phyloP scores from a whole-genome alignment of 2,329 filamentous ascomycete genomes.

The Fusarium udum region DNA sequence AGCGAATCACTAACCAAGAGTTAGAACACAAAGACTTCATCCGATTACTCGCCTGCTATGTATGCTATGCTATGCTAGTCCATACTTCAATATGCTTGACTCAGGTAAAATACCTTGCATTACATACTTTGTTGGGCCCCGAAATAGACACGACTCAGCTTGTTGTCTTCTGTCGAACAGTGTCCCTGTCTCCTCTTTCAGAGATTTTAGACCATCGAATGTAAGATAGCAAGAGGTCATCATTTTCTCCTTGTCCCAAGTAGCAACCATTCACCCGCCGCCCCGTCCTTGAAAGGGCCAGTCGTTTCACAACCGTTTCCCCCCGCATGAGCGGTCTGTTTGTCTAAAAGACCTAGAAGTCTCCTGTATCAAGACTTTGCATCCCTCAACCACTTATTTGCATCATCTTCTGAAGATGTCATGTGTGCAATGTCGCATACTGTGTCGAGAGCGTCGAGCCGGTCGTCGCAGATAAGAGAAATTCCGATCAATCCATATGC shows the following conservation, averaged over 20 bases:
- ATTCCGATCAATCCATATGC: constrained; percentile 8
- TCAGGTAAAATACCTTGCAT: constrained; percentile 5
- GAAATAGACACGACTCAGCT: not conserved
- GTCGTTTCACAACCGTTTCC: constrained; percentile 25
- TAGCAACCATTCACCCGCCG: not conserved
- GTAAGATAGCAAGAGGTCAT: constrained; percentile 15
- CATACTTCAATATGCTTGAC: constrained; percentile 13
- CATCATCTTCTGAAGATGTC: not conserved
- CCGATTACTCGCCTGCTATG: constrained; percentile 26
- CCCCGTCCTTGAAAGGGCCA: constrained; percentile 11
- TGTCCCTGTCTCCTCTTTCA: not conserved
- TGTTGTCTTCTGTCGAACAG: constrained; percentile 3
- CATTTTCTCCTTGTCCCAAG: constrained; percentile 18
- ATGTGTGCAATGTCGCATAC: constrained; percentile 12
- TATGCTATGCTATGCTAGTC: constrained; percentile 15
- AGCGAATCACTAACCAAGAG: not conserved
- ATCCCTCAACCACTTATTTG: constrained; percentile 4
- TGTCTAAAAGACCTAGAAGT: constrained; percentile 42
- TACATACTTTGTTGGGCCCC: not conserved
- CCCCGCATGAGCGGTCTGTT: constrained; percentile 43
- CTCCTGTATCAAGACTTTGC: constrained; percentile 22
- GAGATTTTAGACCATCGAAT: constrained; percentile 11
- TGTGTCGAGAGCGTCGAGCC: constrained; percentile 21
- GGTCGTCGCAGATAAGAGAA: constrained; percentile 18
- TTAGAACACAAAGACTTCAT: constrained; percentile 15